phyloP scores from a whole-genome alignment of 768 basidiomycete species.

The Rhodocollybia butyracea region DNA sequence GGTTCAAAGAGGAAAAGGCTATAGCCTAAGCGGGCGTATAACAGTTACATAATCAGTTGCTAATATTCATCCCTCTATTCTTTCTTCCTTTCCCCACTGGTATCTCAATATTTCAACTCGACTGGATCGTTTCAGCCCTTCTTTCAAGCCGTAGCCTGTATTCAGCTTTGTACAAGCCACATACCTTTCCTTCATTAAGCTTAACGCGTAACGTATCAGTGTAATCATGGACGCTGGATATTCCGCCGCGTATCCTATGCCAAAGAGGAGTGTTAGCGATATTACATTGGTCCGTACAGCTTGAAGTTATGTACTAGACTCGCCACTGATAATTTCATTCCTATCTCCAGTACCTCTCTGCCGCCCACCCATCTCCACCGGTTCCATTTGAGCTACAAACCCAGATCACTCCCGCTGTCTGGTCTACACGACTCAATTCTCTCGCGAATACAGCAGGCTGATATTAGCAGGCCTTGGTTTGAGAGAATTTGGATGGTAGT shows the following conservation, averaged over 20 bases:
- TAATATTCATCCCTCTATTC: constrained; percentile 10
- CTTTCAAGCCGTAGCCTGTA: neutral
- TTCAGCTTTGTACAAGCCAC: too few relatives aligned
- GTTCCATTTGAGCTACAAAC: constrained; percentile 35
- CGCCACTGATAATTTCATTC: too few relatives aligned
- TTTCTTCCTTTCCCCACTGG: neutral
- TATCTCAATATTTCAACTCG: constrained; percentile 12
- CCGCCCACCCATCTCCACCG: constrained; percentile 21
- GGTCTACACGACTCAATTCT: constrained; percentile 38
- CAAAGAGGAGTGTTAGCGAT: constrained; percentile 10
- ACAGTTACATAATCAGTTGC: too few relatives aligned
- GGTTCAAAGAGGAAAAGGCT: too few relatives aligned
- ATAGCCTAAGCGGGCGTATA: too few relatives aligned
- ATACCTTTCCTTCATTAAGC: too few relatives aligned
- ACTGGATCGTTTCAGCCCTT: constrained; percentile 21
- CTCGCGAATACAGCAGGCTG: constrained; percentile 33
- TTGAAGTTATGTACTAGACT: neutral
- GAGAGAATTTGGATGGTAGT: constrained; percentile 41
- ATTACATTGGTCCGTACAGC: constrained; percentile 12
- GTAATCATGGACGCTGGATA: constrained; percentile 5
- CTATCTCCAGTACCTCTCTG: constrained; percentile 28
- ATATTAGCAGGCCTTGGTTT: constrained; percentile 40
- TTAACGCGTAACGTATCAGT: too few relatives aligned
- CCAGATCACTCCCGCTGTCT: constrained; percentile 40
- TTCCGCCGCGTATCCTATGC: constrained; percentile 2